These are phyloP conservation scores for Pneumocystis canis DNA, from an alignment of 1,139 yeast genomes.

Conservation along the genomic window DNA sequence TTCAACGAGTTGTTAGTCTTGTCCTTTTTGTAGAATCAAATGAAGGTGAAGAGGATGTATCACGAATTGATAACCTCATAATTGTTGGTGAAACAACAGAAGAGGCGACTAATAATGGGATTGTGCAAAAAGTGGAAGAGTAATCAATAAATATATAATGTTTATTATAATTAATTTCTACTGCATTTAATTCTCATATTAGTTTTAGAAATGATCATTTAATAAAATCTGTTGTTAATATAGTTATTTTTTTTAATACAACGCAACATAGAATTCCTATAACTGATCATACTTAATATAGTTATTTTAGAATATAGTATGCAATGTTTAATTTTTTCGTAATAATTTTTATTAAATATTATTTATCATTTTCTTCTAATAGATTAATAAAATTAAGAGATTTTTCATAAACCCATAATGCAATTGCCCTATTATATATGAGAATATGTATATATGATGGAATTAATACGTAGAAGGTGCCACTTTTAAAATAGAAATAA, in stretches of 20 bases:
- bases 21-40: conserved; percentile 13
- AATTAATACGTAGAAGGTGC: conserved; percentile 44
- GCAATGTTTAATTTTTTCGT: not conserved
- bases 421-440: conserved; percentile 31
- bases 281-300: not conserved
- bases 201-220: too few species aligned
- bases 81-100: conserved; percentile 5
- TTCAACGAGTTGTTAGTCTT: conserved; percentile 11
- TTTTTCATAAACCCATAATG: conserved; percentile 50
- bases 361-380: conserved; percentile 11
- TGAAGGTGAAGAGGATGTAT: conserved; percentile 10
- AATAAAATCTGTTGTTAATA: too few species aligned
- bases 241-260: too few species aligned
- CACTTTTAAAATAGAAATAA: conserved; percentile 50
- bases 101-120: not conserved
- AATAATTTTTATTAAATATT: not conserved
- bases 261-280: not conserved
- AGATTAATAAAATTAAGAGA: conserved; percentile 17
- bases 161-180: not conserved
- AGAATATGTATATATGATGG: not conserved
- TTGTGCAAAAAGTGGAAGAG: not conserved
- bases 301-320: not conserved
- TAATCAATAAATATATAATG: not conserved
- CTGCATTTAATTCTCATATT: too few species aligned
- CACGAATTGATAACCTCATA: conserved; percentile 7